phyloP scores from a whole-genome alignment of 2,329 filamentous ascomycete genomes.

The Trichoderma arundinaceum region DNA sequence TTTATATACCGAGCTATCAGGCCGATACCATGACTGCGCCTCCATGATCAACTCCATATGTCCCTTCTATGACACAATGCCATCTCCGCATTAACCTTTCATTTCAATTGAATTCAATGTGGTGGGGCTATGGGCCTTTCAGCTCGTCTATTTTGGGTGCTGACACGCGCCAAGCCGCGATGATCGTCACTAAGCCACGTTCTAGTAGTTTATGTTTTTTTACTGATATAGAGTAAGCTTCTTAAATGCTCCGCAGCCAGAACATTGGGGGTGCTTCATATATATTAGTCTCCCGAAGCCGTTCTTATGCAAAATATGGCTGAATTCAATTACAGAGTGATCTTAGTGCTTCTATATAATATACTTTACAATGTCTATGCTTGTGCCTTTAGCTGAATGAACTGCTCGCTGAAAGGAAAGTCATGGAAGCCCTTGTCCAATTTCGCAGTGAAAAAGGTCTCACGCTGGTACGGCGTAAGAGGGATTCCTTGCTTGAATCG shows the following conservation, averaged over 20 bases:
- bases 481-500: conserved; percentile 20
- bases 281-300: too few relatives aligned
- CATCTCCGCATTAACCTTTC: not conserved
- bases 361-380: not conserved
- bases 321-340: not conserved
- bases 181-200: conserved; percentile 10
- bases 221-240: too few relatives aligned
- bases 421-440: conserved; percentile 23
- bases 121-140: conserved; percentile 2
- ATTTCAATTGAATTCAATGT: not conserved
- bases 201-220: not conserved
- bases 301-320: not conserved
- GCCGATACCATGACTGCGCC: too few relatives aligned
- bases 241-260: too few relatives aligned
- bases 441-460: conserved; percentile 20
- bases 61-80: not conserved
- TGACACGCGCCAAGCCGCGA: conserved; percentile 3
- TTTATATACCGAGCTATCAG: not conserved
- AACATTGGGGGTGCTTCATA: too few relatives aligned
- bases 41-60: not conserved
- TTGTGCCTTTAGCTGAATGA: conserved; percentile 6
- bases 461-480: conserved; percentile 15
- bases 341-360: not conserved
- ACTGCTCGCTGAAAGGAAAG: conserved; percentile 24
- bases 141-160: conserved; percentile 5